These are phyloP conservation scores for Cruciata laevipes DNA, from an alignment of 257 asterid species.

Conservation along the genomic window DNA sequence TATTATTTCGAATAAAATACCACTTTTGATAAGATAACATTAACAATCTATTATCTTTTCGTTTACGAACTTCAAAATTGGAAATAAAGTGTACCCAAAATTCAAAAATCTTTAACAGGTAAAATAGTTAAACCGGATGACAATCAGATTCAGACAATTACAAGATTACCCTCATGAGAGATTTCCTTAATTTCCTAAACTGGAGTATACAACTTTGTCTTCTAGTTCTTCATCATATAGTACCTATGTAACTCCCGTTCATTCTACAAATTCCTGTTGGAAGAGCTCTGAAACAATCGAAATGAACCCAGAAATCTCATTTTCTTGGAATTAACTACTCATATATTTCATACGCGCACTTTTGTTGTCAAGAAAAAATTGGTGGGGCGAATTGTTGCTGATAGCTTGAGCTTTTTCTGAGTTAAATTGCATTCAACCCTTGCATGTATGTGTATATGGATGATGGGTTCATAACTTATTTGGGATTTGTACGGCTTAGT, in stretches of 20 bases:
- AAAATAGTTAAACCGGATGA: background rate
- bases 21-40: no score
- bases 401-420: constrained; percentile 7
- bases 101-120: background rate
- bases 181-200: background rate
- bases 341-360: background rate
- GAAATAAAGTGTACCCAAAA: no score
- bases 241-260: background rate
- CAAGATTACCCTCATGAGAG: background rate
- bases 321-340: background rate
- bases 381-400: background rate
- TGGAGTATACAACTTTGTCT: background rate
- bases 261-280: background rate
- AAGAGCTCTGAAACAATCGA: background rate
- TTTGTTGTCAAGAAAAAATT: background rate
- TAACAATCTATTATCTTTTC: no score
- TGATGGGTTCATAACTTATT: background rate
- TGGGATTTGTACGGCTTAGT: background rate
- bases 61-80: no score
- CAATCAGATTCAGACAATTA: background rate
- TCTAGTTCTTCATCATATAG: background rate
- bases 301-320: background rate
- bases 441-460: constrained; percentile 1
- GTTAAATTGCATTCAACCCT: background rate
- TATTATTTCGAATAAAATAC: no score